Conservation (phyloP, 805 yeast species). For the Lachancea fermentati region DNA sequence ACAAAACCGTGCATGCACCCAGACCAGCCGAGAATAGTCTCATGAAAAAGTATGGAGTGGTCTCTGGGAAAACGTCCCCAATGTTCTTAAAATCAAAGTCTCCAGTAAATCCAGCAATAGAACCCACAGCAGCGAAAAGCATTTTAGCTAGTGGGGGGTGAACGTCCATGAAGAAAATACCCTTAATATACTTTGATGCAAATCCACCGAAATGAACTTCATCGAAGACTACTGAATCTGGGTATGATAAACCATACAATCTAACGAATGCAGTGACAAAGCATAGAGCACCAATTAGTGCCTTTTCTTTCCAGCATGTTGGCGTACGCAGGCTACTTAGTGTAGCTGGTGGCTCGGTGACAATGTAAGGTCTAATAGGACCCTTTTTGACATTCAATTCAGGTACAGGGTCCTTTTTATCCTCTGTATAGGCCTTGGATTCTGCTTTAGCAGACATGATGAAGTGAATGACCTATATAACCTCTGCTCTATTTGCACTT, state of each 20-base stretch:
- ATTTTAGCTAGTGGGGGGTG: constrained; percentile 79
- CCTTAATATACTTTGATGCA: constrained; percentile 71
- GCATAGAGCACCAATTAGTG: constrained; percentile 40
- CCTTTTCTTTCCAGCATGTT: constrained; percentile 35
- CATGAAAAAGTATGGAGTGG: constrained; percentile 61
- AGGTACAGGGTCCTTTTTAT: constrained; percentile 33
- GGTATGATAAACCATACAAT: constrained; percentile 52
- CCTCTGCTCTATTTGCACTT: not conserved
- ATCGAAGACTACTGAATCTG: constrained; percentile 83
- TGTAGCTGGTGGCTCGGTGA: constrained; percentile 43
- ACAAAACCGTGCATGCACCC: constrained; percentile 62
- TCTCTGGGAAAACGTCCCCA: constrained; percentile 55
- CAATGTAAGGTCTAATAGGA: constrained; percentile 46
- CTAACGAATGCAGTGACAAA: constrained; percentile 54
- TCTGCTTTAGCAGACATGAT: not conserved
- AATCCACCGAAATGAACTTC: constrained; percentile 98
- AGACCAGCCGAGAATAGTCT: constrained; percentile 62
- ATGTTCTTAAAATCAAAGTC: constrained; percentile 61
- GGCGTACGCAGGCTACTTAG: constrained; percentile 39
- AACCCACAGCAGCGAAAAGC: constrained; percentile 66
- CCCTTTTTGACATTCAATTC: constrained; percentile 49
- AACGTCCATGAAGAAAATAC: constrained; percentile 63
- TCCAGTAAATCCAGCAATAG: constrained; percentile 66
- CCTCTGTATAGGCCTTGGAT: constrained; percentile 5
- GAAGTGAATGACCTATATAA: not conserved